Evolutionary conservation across 345 rosid species (phyloP).

Genomic region (Eucalyptus marginata): DNA sequence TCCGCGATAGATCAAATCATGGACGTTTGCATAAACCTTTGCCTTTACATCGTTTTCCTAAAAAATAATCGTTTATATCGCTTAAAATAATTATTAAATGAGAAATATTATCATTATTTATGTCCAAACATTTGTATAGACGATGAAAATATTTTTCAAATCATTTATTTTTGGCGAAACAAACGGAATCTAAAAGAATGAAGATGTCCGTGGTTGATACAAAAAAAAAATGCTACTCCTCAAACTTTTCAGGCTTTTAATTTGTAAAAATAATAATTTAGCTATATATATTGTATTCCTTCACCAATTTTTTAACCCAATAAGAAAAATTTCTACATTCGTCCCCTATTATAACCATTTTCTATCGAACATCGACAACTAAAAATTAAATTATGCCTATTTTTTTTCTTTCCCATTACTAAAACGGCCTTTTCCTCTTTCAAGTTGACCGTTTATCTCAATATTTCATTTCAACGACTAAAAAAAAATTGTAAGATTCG

Average conservation of each 20-base stretch:
- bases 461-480: too few species aligned
- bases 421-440: neutral
- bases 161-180: accelerated
- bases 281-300: neutral
- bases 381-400: neutral
- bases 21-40: accelerated
- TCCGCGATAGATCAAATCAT: accelerated
- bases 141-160: accelerated
- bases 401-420: neutral
- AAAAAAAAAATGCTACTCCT: accelerated
- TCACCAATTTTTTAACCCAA: neutral
- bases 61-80: too few species aligned
- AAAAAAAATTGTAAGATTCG: too few species aligned
- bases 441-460: neutral
- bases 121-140: accelerated
- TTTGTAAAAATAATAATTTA: accelerated
- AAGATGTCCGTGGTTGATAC: too few species aligned
- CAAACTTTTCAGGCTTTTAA: neutral
- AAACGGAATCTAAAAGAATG: neutral
- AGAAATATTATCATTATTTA: too few species aligned
- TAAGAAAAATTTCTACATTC: neutral
- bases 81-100: too few species aligned
- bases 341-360: neutral
- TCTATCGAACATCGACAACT: accelerated
- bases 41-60: accelerated